Base-by-base conservation (phyloP, 2,329 filamentous ascomycete species). In the Colletotrichum truncatum region DNA sequence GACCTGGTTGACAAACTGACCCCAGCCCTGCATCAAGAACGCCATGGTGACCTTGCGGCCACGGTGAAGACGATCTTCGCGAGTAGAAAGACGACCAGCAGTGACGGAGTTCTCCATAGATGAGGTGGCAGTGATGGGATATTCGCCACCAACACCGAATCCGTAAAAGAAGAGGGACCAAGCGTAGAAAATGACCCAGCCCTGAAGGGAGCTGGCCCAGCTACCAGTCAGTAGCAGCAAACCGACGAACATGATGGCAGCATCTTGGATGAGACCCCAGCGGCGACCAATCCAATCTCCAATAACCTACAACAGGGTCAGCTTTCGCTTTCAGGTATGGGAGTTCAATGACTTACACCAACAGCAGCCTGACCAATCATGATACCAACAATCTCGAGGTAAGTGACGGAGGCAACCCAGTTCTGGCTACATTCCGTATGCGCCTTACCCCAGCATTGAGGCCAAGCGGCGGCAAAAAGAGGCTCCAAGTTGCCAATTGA, bases 1-100 rank as follows among this genome's bases (percentile, higher is more conserved):
- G 72, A 92, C 91, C 81, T 98, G 95, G 87, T 98, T 98, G 83
- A 93, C 84, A 77, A 97, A 93, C 79, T 98, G 95, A 70, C 95
- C 95, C 95, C 95, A 98, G 58, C 95, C 95, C 80, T 98, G 95
- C 95, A 98, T 98, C 80, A 98, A 80, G 84, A 98, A 98, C 64
- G 95, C 94, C 78, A 91, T 93, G 70, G 94, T 97, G 76, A 98
- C 95, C 79, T 97, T 97, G 75, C 95, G 93, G 69, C 95, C 95
- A 80, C 95, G 93, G 83, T 98, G 95, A 56, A 98, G 89, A 76
- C 95, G 93, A 77, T 98, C 95, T 57, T 97, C 93, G 68, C 91
- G 91, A 64, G 94, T 97, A 6, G 95, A 98, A 57, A 97, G 82
- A 77, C 91, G 94, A 67, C 95, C 94, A 36, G 93, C 82, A n/a